These are phyloP conservation scores for Thermomucor indicae-seudaticae DNA, from an alignment of 371 early-diverging fungal species.

Conservation along the genomic window DNA sequence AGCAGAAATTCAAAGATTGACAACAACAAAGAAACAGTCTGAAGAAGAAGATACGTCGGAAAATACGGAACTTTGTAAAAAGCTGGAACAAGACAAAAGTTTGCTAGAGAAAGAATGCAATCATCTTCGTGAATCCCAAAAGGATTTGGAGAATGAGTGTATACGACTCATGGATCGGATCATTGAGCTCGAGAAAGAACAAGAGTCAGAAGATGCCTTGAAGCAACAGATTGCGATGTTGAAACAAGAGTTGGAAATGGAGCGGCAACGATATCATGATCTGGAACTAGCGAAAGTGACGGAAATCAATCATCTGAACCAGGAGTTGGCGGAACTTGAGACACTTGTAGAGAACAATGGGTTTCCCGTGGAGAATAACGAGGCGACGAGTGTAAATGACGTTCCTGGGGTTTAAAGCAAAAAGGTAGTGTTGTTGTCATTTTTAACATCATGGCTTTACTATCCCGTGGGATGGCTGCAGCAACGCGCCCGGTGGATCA, in stretches of 20 bases:
- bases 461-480: no score
- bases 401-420: no score
- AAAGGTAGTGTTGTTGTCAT: no score
- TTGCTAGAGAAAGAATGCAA: slow-evolving; percentile 44
- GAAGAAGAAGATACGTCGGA: background rate
- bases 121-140: slow-evolving; percentile 52
- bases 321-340: slow-evolving; percentile 67
- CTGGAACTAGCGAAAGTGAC: slow-evolving; percentile 45
- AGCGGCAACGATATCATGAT: slow-evolving; percentile 46
- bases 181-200: slow-evolving; percentile 23
- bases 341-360: slow-evolving; percentile 68
- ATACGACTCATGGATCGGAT: slow-evolving; percentile 72
- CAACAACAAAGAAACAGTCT: background rate
- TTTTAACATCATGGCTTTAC: no score
- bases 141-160: slow-evolving; percentile 68
- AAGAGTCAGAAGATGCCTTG: slow-evolving; percentile 16
- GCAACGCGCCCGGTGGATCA: no score
- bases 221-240: slow-evolving; percentile 41
- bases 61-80: background rate
- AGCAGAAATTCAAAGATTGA: background rate
- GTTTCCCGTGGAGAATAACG: slow-evolving; percentile 65
- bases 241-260: slow-evolving; percentile 40
- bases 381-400: no score
- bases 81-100: slow-evolving; percentile 27
- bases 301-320: slow-evolving; percentile 55